These are phyloP conservation scores for Margaritispora aquatica DNA, from an alignment of 495 filamentous ascomycete species.

Conservation along the genomic window DNA sequence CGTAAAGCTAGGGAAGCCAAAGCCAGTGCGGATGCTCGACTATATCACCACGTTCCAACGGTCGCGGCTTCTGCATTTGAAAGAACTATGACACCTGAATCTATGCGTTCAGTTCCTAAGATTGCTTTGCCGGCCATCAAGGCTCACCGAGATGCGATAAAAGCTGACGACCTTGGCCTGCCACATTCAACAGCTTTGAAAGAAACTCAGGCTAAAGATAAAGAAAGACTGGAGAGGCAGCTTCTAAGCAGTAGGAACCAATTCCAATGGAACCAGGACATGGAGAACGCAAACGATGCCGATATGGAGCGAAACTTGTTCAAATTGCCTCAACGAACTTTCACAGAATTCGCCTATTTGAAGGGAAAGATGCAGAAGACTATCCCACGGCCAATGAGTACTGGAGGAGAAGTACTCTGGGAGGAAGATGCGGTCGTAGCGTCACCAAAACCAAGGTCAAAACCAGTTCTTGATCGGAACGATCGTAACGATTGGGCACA, in stretches of 20 bases:
- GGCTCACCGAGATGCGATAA: constrained; percentile 25
- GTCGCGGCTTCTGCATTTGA: constrained; percentile 43
- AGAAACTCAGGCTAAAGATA: constrained; percentile 22
- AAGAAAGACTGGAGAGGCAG: constrained; percentile 22
- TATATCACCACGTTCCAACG: constrained; percentile 34
- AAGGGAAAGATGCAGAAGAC: background rate
- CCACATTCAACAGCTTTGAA: constrained; percentile 4
- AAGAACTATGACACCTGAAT: constrained; percentile 36
- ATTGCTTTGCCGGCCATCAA: constrained; percentile 33
- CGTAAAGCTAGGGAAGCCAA: constrained; percentile 20
- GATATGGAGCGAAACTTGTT: constrained; percentile 23
- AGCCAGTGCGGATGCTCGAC: background rate
- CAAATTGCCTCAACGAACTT: constrained; percentile 13
- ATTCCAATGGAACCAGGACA: constrained; percentile 26
- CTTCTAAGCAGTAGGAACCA: constrained; percentile 27
- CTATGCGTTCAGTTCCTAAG: constrained; percentile 35
- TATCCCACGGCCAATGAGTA: constrained; percentile 14
- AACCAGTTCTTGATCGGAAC: constrained; percentile 2
- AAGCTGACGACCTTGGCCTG: constrained; percentile 4
- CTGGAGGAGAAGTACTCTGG: constrained; percentile 13
- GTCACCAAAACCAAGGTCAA: background rate
- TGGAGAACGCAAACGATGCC: constrained; percentile 25
- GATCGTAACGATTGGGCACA: constrained; percentile 24
- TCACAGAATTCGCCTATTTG: constrained; percentile 15
- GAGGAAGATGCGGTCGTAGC: constrained; percentile 1